Conservation (phyloP, 1,139 yeast genomes). For the Pichia norvegensis region DNA sequence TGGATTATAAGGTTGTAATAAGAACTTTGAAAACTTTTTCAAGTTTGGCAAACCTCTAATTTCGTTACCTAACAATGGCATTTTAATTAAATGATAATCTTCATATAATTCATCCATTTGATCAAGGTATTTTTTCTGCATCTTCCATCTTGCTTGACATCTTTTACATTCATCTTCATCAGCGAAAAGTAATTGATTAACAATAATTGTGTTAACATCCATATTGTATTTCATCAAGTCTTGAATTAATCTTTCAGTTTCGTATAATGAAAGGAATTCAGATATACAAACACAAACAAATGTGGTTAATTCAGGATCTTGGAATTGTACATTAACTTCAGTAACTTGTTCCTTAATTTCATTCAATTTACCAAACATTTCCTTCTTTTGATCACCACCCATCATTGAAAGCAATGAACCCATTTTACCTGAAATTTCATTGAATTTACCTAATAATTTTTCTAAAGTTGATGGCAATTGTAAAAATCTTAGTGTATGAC, state of each 20-base stretch:
- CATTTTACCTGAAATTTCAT: conserved; percentile 74
- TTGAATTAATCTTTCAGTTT: conserved; percentile 95
- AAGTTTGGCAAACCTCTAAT: conserved; percentile 86
- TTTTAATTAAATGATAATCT: conserved; percentile 89
- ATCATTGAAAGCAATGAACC: conserved; percentile 90
- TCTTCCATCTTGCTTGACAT: conserved; percentile 87
- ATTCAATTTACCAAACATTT: conserved; percentile 71
- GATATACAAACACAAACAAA: conserved; percentile 96
- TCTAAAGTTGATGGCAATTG: conserved; percentile 90
- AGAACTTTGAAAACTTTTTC: conserved; percentile 63
- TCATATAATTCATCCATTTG: conserved; percentile 88
- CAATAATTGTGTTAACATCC: conserved; percentile 94
- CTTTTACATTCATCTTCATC: conserved; percentile 74
- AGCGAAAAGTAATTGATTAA: conserved; percentile 85
- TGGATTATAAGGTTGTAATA: conserved; percentile 66
- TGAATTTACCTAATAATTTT: conserved; percentile 76
- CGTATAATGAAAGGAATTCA: conserved; percentile 89
- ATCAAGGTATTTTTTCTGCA: conserved; percentile 90
- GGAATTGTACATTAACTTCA: conserved; percentile 89
- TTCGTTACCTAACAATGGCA: conserved; percentile 91
- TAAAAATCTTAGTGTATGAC: conserved; percentile 89
- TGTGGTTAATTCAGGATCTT: conserved; percentile 92
- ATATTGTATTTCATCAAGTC: conserved; percentile 89
- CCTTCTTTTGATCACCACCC: conserved; percentile 57
- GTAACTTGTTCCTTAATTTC: conserved; percentile 77